Conservation (phyloP, 192 early-diverging fungal genomes). For the Helicostylum pulchrum region DNA sequence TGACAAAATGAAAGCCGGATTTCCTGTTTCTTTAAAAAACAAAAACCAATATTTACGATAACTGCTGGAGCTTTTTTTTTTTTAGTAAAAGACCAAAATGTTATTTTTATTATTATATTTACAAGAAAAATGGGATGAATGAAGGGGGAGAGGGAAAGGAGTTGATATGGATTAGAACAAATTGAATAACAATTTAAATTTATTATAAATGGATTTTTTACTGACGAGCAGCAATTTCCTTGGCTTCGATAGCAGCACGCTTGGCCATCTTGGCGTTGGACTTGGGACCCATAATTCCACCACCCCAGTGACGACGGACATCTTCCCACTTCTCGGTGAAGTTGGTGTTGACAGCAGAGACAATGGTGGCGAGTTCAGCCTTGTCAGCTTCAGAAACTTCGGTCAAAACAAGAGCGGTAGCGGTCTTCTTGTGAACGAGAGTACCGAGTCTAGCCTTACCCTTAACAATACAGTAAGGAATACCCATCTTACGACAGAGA, state of each 20-base stretch:
- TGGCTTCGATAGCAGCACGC: slow-evolving; percentile 58
- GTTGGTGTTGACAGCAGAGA: slow-evolving; percentile 91
- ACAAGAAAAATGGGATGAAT: no score
- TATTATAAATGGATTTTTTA: slow-evolving; percentile 16
- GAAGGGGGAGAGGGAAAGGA: no score
- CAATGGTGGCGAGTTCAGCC: slow-evolving; percentile 77
- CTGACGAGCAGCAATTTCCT: slow-evolving; percentile 42
- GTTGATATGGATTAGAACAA: no score
- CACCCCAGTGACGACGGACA: slow-evolving; percentile 92
- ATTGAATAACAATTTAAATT: background rate
- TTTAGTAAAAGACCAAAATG: no score
- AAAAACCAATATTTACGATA: no score
- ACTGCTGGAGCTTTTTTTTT: no score
- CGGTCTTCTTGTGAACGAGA: slow-evolving; percentile 99
- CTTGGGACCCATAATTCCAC: slow-evolving; percentile 96
- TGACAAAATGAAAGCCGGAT: no score
- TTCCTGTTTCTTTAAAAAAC: no score
- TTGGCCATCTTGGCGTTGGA: slow-evolving; percentile 80
- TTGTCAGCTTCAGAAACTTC: slow-evolving; percentile 97
- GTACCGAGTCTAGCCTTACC: slow-evolving; percentile 97
- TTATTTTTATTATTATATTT: no score
- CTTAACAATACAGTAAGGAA: slow-evolving; percentile 99
- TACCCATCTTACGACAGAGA: slow-evolving; percentile 99
- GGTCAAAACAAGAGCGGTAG: slow-evolving; percentile 92
- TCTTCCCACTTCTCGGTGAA: slow-evolving; percentile 95